Percentiles rank a stretch among this genome's conserved stretches.
Conservation (phyloP, 192 early-diverging fungal genomes). For the Coemansia sp. region DNA sequence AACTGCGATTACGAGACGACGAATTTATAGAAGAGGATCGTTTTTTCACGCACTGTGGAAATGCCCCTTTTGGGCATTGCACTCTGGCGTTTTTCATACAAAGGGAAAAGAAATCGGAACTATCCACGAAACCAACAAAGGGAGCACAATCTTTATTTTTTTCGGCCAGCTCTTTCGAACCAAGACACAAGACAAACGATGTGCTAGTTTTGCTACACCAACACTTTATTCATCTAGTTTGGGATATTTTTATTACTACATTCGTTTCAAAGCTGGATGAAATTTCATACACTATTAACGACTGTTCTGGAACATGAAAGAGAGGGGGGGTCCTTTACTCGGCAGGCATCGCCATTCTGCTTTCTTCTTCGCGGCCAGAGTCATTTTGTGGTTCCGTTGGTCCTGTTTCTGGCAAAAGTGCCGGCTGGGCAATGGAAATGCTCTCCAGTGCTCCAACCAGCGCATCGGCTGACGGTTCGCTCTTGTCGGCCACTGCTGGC, state of each 20-base stretch:
- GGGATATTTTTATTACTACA: too few relatives aligned
- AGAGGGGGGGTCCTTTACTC: background rate
- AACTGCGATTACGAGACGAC: background rate
- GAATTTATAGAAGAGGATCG: background rate
- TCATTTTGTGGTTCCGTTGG: background rate
- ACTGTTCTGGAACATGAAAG: too few relatives aligned
- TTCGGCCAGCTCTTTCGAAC: background rate
- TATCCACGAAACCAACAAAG: background rate
- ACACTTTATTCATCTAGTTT: too few relatives aligned
- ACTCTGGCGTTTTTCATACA: background rate
- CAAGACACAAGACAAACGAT: background rate
- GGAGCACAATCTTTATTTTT: background rate
- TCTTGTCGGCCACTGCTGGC: background rate
- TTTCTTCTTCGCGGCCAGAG: background rate
- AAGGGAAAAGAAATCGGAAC: background rate
- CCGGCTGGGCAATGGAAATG: constrained; percentile 10
- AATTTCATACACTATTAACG: background rate
- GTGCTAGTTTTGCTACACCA: too few relatives aligned
- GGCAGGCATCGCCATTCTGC: background rate
- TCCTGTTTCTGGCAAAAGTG: background rate
- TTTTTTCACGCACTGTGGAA: background rate
- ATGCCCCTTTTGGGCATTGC: background rate
- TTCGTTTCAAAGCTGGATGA: background rate
- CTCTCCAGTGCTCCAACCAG: constrained; percentile 17
- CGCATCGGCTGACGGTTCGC: constrained; percentile 4